Evolutionary conservation across 1,139 yeast species (phyloP).

Genomic region (Taphrina deformans): DNA sequence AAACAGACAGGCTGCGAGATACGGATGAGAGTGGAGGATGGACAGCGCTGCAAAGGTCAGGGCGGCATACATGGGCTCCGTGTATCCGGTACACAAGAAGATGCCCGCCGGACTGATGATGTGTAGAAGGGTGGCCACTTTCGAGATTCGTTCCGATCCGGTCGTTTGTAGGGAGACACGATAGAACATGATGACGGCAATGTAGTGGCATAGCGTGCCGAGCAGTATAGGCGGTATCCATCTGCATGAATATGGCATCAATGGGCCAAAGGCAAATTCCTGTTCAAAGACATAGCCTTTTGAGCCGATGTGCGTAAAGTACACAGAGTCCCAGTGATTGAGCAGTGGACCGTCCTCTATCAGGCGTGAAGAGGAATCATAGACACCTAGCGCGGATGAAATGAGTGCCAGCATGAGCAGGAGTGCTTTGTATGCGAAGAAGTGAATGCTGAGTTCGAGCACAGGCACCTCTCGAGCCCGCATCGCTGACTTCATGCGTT

Average conservation of each 20-base stretch:
- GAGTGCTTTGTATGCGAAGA: slow-evolving; percentile 18
- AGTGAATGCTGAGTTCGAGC: slow-evolving; percentile 4
- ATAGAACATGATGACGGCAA: slow-evolving; percentile 56
- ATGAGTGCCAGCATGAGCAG: slow-evolving; percentile 12
- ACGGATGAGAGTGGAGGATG: slow-evolving; percentile 50
- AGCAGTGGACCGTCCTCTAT: neutral
- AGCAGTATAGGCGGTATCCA: slow-evolving; percentile 42
- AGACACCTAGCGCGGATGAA: slow-evolving; percentile 1
- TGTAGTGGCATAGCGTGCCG: slow-evolving; percentile 57
- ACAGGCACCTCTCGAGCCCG: slow-evolving; percentile 25
- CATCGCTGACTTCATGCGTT: slow-evolving; percentile 27
- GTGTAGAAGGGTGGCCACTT: slow-evolving; percentile 53
- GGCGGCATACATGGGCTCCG: slow-evolving; percentile 74
- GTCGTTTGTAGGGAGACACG: slow-evolving; percentile 48
- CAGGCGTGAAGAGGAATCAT: slow-evolving; percentile 17
- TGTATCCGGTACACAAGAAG: slow-evolving; percentile 70
- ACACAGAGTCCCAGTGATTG: slow-evolving; percentile 65
- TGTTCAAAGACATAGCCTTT: slow-evolving; percentile 67
- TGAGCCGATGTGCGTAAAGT: slow-evolving; percentile 61
- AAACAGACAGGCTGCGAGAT: slow-evolving; percentile 61
- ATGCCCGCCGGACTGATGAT: slow-evolving; percentile 77
- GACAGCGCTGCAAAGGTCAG: slow-evolving; percentile 61
- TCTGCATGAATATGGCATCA: slow-evolving; percentile 64
- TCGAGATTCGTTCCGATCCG: slow-evolving; percentile 48
- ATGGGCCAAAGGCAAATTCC: slow-evolving; percentile 82